Conservation (phyloP, 2,329 filamentous ascomycete genomes). For the Stemphylium vesicarium region DNA sequence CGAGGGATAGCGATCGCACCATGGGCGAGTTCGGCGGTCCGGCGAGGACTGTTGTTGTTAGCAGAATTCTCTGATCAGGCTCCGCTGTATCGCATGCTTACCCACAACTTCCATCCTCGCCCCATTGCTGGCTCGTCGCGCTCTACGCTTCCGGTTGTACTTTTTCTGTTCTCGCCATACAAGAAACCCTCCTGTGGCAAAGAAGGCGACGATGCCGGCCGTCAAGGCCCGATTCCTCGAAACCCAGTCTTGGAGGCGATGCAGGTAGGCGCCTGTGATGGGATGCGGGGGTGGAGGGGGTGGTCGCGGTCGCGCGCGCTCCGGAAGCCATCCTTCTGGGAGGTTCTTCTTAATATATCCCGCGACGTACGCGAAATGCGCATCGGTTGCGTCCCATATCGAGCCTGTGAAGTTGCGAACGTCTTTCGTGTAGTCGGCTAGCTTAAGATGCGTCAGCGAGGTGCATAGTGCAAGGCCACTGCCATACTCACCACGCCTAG, state of each 20-base stretch:
- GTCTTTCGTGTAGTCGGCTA: constrained; percentile 67
- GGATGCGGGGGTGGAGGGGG: constrained; percentile 54
- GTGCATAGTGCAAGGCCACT: constrained; percentile 4
- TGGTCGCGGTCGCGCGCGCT: constrained; percentile 66
- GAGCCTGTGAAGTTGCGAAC: constrained; percentile 73
- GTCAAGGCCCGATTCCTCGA: constrained; percentile 74
- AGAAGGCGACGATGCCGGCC: constrained; percentile 71
- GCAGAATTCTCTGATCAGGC: neutral
- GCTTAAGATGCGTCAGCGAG: constrained; percentile 49
- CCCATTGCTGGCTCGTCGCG: constrained; percentile 79
- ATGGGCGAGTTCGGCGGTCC: constrained; percentile 86
- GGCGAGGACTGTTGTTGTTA: constrained; percentile 69
- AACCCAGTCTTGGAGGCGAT: constrained; percentile 74
- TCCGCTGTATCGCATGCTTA: constrained; percentile 25
- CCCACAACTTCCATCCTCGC: constrained; percentile 81
- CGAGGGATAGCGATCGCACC: constrained; percentile 80
- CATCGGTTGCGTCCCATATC: constrained; percentile 80
- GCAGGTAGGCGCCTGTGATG: constrained; percentile 54
- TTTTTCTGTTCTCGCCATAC: constrained; percentile 67
- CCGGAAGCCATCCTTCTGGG: constrained; percentile 74
- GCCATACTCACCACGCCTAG: constrained; percentile 70
- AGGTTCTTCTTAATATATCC: constrained; percentile 71
- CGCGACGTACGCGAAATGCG: constrained; percentile 78
- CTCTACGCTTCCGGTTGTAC: constrained; percentile 70
- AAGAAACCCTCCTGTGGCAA: constrained; percentile 67